phyloP scores from a whole-genome alignment of 805 yeast genomes.

The Pichia phayaonensis region DNA sequence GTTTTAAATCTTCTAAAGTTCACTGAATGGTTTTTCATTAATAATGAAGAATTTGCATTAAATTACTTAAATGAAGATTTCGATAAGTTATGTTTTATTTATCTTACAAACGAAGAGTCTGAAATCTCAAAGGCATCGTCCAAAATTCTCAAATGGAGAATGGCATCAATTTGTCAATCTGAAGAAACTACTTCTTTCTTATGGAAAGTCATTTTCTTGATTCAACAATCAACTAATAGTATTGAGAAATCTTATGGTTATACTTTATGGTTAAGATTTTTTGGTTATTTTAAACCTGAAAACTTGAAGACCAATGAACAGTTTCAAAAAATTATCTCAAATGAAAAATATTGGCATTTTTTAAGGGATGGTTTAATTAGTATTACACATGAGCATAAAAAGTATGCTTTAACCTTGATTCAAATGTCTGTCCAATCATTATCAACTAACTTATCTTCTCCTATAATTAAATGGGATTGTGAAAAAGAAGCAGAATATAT shows the following conservation, averaged over 20 bases:
- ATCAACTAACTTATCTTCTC: slow-evolving; percentile 26
- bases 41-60: slow-evolving; percentile 12
- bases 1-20: slow-evolving; percentile 25
- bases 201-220: slow-evolving; percentile 40
- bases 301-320: slow-evolving; percentile 5
- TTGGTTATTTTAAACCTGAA: slow-evolving; percentile 24
- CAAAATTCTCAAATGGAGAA: slow-evolving; percentile 49
- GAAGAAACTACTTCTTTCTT: slow-evolving; percentile 20
- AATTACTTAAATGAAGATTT: slow-evolving; percentile 7
- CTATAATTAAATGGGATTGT: slow-evolving; percentile 40
- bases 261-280: slow-evolving; percentile 49
- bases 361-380: slow-evolving; percentile 52
- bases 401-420: slow-evolving; percentile 58
- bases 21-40: slow-evolving; percentile 31
- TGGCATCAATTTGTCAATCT: slow-evolving; percentile 23
- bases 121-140: slow-evolving; percentile 31
- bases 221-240: slow-evolving; percentile 26
- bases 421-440: slow-evolving; percentile 50
- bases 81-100: slow-evolving; percentile 27
- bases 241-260: slow-evolving; percentile 35
- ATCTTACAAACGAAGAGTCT: slow-evolving; percentile 33
- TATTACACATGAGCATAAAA: slow-evolving; percentile 57
- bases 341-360: slow-evolving; percentile 44
- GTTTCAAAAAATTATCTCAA: slow-evolving; percentile 26
- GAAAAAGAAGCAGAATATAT: slow-evolving; percentile 25